These are phyloP conservation scores for Fusarium algeriense DNA, from an alignment of 2,329 filamentous ascomycete genomes.

Conservation along the genomic window DNA sequence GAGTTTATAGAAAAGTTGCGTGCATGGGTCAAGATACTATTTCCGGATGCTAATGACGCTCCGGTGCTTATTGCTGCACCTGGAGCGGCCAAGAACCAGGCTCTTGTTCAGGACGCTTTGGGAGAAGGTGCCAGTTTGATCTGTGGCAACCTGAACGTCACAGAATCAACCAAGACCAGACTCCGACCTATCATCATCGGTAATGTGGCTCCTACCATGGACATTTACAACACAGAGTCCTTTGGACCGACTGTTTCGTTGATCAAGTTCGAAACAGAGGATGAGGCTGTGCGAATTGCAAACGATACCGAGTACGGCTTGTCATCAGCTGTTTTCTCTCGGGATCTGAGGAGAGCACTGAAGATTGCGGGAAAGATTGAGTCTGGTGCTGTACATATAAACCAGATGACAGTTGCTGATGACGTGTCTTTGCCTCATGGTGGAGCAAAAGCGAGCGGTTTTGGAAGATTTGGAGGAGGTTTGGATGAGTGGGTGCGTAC, in stretches of 20 bases:
- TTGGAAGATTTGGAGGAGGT: constrained; percentile 70
- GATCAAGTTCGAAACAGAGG: constrained; percentile 73
- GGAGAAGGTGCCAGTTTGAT: constrained; percentile 71
- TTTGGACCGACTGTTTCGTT: constrained; percentile 82
- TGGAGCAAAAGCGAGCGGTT: constrained; percentile 74
- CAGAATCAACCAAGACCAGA: constrained; percentile 50
- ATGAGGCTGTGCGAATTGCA: constrained; percentile 78
- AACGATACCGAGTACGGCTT: constrained; percentile 88
- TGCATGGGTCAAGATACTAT: constrained; percentile 58
- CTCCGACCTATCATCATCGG: constrained; percentile 76
- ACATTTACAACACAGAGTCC: constrained; percentile 79
- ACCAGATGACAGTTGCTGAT: constrained; percentile 73
- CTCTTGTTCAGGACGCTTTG: constrained; percentile 74
- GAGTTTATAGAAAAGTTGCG: constrained; percentile 60
- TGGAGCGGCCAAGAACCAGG: constrained; percentile 73
- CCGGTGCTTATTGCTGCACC: constrained; percentile 77
- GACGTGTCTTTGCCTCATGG: constrained; percentile 73
- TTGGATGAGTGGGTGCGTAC: constrained; percentile 71
- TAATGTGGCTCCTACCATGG: constrained; percentile 72
- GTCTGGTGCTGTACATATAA: constrained; percentile 75
- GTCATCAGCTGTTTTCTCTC: constrained; percentile 76
- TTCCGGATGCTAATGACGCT: constrained; percentile 66
- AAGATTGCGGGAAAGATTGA: constrained; percentile 72
- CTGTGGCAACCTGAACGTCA: constrained; percentile 51
- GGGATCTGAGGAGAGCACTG: constrained; percentile 70